Percentiles rank a stretch among this genome's conserved stretches.
Conservation (phyloP, 495 filamentous ascomycete genomes). For the Choiromyces venosus region DNA sequence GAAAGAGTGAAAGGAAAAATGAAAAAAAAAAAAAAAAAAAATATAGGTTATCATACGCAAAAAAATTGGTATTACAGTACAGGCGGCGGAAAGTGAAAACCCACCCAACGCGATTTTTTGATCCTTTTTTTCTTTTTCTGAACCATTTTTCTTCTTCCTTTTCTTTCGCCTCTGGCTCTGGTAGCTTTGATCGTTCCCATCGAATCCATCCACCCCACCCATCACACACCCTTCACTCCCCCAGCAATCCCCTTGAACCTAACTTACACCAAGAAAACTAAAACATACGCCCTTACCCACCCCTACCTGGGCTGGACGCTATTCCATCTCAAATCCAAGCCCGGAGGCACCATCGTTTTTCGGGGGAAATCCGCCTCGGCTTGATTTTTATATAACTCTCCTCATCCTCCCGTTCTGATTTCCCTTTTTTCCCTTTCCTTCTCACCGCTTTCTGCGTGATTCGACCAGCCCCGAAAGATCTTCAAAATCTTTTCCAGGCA, state of each 20-base stretch:
- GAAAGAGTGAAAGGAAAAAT: neutral
- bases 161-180: neutral
- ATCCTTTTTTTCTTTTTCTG: neutral
- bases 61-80: neutral
- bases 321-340: neutral
- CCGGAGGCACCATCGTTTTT: neutral
- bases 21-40: neutral
- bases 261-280: too few relatives aligned
- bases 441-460: conserved; percentile 40
- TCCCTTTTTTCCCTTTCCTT: conserved; percentile 30
- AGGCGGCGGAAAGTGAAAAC: too few relatives aligned
- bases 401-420: conserved; percentile 25
- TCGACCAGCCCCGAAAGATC: conserved; percentile 41
- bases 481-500: conserved; percentile 39
- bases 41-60: neutral
- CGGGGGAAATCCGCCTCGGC: neutral
- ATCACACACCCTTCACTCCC: neutral
- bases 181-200: neutral
- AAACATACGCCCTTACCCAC: neutral
- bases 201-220: neutral
- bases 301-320: neutral
- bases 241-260: neutral
- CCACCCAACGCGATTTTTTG: too few relatives aligned
- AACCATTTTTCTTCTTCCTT: neutral
- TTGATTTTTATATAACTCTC: conserved; percentile 38